Evolutionary conservation across 169 alveolate species (phyloP).

Genomic region (Babesia caballi): DNA sequence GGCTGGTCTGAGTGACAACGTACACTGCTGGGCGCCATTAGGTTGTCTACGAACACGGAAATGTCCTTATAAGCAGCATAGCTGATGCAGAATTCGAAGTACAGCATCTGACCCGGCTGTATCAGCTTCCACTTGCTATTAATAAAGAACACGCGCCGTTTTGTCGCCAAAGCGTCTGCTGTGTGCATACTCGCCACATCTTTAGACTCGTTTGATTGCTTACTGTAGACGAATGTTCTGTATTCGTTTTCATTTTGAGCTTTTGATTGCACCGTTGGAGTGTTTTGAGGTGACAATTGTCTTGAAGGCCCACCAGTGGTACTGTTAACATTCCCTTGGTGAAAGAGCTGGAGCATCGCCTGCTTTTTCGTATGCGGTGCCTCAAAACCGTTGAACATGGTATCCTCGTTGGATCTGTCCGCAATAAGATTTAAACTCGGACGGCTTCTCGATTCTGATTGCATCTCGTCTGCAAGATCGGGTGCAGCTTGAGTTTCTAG

Average conservation of each 20-base stretch:
- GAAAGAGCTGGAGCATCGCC: too few relatives aligned
- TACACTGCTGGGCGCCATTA: not conserved
- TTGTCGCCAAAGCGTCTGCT: not conserved
- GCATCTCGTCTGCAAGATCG: too few relatives aligned
- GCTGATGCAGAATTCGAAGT: slow-evolving; percentile 4
- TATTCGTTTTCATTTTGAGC: not conserved
- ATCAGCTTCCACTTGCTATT: not conserved
- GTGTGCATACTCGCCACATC: not conserved
- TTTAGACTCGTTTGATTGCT: too few relatives aligned
- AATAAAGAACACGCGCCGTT: not conserved
- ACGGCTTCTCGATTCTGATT: too few relatives aligned
- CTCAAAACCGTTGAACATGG: too few relatives aligned
- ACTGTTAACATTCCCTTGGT: too few relatives aligned
- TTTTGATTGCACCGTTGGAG: not conserved
- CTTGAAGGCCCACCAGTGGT: not conserved
- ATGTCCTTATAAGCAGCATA: not conserved
- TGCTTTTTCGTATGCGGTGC: too few relatives aligned
- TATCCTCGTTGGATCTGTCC: too few relatives aligned
- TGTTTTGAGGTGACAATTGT: not conserved
- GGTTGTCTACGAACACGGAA: not conserved
- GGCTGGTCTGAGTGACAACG: not conserved
- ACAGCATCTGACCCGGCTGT: slow-evolving; percentile 6
- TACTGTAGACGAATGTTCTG: not conserved
- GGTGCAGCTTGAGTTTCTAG: too few relatives aligned
- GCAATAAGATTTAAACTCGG: too few relatives aligned